A percentile compares a stretch with the other conserved stretches of the same genome.
Evolutionary conservation across 139 green algal species (phyloP).

Genomic region (Gonium pectorale): DNA sequence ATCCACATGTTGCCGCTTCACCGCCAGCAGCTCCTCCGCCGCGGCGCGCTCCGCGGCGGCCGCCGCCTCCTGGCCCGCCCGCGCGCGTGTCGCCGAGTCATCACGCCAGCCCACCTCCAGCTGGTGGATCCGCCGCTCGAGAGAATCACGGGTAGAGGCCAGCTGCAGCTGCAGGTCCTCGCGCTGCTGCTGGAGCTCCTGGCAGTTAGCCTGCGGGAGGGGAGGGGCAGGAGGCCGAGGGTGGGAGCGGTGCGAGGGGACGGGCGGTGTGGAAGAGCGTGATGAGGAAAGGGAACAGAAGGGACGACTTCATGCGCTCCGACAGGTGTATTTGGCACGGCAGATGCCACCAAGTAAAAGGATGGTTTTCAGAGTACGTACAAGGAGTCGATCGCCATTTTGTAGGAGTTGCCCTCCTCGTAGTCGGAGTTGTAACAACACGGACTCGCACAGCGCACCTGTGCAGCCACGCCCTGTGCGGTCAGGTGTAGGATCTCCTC

Average conservation of each 20-base stretch:
- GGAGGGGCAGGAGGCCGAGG: no score
- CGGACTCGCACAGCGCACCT: slow-evolving; percentile 3
- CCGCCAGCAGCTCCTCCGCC: background rate
- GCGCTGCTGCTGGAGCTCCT: slow-evolving; percentile 36
- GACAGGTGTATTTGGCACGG: no score
- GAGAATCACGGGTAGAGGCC: background rate
- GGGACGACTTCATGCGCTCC: no score
- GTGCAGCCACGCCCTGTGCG: slow-evolving; percentile 7
- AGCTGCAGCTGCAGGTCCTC: slow-evolving; percentile 36
- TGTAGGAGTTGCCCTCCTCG: no score
- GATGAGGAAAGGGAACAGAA: no score
- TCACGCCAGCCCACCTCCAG: slow-evolving; percentile 29
- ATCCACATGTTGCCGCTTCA: background rate
- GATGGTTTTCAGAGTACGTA: no score
- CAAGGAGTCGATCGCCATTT: no score
- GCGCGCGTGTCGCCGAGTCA: background rate
- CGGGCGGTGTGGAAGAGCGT: no score
- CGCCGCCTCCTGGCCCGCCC: background rate
- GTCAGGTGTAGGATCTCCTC: slow-evolving; percentile 42
- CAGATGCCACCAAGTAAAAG: no score
- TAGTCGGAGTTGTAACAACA: no score
- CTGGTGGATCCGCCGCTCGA: slow-evolving; percentile 15
- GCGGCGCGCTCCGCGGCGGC: background rate
- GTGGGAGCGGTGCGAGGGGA: no score
- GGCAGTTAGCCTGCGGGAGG: background rate